Evolutionary conservation across 108 stramenopile genomes (phyloP).

Genomic region (Chaetoceros tenuissimus): DNA sequence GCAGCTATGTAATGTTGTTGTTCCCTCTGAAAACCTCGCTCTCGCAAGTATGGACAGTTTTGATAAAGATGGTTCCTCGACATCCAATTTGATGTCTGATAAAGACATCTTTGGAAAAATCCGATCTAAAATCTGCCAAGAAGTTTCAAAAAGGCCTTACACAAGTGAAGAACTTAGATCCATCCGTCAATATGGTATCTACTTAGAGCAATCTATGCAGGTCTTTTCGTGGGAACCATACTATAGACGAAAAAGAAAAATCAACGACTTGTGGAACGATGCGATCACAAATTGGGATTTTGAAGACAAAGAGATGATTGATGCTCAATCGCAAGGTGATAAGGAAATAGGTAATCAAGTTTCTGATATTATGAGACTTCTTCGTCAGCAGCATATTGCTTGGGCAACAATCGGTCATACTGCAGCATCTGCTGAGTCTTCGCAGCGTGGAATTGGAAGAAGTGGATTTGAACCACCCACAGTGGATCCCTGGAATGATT

Average conservation of each 20-base stretch:
- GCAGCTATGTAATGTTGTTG: slow-evolving; percentile 86
- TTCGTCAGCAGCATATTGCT: slow-evolving; percentile 77
- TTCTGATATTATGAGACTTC: slow-evolving; percentile 45
- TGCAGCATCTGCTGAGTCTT: slow-evolving; percentile 69
- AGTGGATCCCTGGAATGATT: slow-evolving; percentile 71
- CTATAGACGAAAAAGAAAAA: slow-evolving; percentile 26
- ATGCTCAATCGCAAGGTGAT: not conserved
- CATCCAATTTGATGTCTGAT: not conserved
- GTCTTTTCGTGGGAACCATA: slow-evolving; percentile 53
- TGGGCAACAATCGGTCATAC: slow-evolving; percentile 82
- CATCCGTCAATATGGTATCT: slow-evolving; percentile 58
- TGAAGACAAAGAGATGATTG: slow-evolving; percentile 43
- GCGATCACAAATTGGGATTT: slow-evolving; percentile 77
- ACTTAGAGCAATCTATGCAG: slow-evolving; percentile 61
- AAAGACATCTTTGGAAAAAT: not conserved
- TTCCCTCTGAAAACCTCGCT: slow-evolving; percentile 70
- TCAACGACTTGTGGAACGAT: slow-evolving; percentile 45
- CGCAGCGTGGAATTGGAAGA: slow-evolving; percentile 48
- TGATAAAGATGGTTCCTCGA: not conserved
- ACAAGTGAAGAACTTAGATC: slow-evolving; percentile 28
- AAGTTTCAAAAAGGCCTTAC: slow-evolving; percentile 1
- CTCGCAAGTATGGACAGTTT: slow-evolving; percentile 19
- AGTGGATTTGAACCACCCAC: slow-evolving; percentile 9
- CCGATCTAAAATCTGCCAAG: not conserved
- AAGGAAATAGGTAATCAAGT: slow-evolving; percentile 18